A percentile compares a stretch with the other conserved stretches of the same genome.
Conservation (phyloP, 2,329 filamentous ascomycete genomes). For the Cordyceps javanica region DNA sequence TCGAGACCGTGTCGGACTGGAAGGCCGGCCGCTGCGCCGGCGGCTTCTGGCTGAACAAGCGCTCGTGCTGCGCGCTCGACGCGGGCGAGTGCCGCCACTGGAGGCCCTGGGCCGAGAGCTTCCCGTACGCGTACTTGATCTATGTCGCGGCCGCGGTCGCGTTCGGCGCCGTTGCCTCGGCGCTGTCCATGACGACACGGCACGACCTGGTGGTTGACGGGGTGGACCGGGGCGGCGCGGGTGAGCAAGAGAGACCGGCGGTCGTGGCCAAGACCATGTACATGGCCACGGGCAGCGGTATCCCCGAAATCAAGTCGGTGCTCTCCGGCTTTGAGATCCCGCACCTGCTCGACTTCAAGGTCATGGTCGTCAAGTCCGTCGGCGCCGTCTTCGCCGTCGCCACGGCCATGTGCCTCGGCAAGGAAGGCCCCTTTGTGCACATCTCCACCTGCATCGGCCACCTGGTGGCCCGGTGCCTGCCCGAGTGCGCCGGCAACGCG, state of each 20-base stretch:
- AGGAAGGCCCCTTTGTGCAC: conserved; percentile 92
- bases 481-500: conserved; percentile 76
- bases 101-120: conserved; percentile 66
- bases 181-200: conserved; percentile 73
- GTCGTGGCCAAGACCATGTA: conserved; percentile 43
- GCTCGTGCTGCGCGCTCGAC: conserved; percentile 91
- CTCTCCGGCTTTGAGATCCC: conserved; percentile 89
- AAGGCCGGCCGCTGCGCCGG: conserved; percentile 88
- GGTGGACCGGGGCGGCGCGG: conserved; percentile 52
- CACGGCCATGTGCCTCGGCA: conserved; percentile 93
- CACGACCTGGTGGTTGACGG: conserved; percentile 83
- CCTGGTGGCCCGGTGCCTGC: conserved; percentile 71
- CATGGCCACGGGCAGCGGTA: conserved; percentile 84
- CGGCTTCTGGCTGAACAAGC: conserved; percentile 83
- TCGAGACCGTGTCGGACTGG: conserved; percentile 90
- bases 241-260: neutral
- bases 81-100: conserved; percentile 79
- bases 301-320: conserved; percentile 95
- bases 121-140: conserved; percentile 18
- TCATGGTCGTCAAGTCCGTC: conserved; percentile 80
- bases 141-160: conserved; percentile 38
- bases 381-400: conserved; percentile 87
- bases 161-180: conserved; percentile 57
- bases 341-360: conserved; percentile 82
- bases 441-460: conserved; percentile 97